Percentiles rank a stretch among this genome's conserved stretches.
These are phyloP conservation scores for Picea abies DNA, from an alignment of 83 land plant genomes.

Conservation along the genomic window DNA sequence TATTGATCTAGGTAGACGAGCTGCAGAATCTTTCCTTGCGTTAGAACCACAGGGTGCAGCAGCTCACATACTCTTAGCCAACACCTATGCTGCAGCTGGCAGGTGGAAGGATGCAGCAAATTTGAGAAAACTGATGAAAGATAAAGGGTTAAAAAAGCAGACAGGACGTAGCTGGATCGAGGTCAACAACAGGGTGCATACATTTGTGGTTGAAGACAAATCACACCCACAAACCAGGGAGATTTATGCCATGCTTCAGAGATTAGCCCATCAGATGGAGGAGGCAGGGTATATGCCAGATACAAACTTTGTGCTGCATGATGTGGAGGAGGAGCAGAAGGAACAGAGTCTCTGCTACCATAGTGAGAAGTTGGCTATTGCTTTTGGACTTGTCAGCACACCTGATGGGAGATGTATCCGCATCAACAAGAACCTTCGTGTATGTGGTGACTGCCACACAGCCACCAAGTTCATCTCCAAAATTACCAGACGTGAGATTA, in stretches of 20 bases:
- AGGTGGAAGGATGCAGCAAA: neutral
- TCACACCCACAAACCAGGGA: neutral
- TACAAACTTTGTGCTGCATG: neutral
- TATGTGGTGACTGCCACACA: neutral
- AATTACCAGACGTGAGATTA: neutral
- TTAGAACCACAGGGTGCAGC: constrained; percentile 1
- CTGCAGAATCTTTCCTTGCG: neutral
- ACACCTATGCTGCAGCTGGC: neutral
- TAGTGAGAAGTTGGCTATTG: neutral
- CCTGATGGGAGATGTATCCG: neutral
- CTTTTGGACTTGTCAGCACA: neutral
- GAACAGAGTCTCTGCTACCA: neutral
- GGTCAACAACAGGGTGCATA: neutral
- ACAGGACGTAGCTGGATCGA: neutral
- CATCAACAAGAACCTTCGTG: neutral
- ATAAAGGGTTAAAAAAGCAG: neutral
- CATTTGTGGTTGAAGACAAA: neutral
- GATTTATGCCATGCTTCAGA: neutral
- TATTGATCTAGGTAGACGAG: neutral
- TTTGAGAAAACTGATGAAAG: neutral
- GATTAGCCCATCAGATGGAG: neutral
- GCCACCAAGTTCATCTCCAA: neutral
- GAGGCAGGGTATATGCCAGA: neutral
- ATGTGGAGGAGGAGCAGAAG: neutral
- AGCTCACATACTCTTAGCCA: neutral